Percentiles rank a stretch among this genome's conserved stretches.
Conservation (phyloP, 768 basidiomycete genomes). For the Calocera viscosa region DNA sequence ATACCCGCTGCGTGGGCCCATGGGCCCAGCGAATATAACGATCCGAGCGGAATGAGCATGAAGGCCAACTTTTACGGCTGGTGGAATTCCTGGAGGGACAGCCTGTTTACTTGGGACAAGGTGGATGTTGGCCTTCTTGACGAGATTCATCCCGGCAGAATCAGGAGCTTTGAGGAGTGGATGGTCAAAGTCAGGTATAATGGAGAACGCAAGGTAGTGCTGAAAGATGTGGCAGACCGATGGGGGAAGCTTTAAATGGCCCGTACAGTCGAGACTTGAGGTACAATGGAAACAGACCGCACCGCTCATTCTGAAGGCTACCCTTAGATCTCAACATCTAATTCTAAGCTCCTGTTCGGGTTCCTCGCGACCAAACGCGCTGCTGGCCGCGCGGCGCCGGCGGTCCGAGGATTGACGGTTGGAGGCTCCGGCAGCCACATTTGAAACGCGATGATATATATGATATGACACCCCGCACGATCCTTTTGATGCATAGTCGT, state of each 20-base stretch:
- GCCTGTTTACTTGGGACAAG: conserved; percentile 34
- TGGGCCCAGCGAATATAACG: conserved; percentile 26
- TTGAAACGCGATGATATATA: too few relatives aligned
- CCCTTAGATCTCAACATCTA: too few relatives aligned
- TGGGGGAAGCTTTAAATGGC: conserved; percentile 11
- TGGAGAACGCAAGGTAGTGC: conserved; percentile 18
- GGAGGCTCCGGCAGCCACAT: too few relatives aligned
- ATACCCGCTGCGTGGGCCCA: conserved; percentile 17
- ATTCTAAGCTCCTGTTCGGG: too few relatives aligned
- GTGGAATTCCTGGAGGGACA: conserved; percentile 36
- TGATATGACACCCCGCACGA: too few relatives aligned
- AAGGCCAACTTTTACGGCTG: conserved; percentile 34
- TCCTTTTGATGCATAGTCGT: too few relatives aligned
- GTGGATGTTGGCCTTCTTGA: conserved; percentile 29
- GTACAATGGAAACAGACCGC: too few relatives aligned
- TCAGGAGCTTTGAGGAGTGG: conserved; percentile 32
- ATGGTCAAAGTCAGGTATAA: conserved; percentile 30
- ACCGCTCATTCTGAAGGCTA: too few relatives aligned
- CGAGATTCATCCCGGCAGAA: conserved; percentile 28
- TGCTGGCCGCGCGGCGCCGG: too few relatives aligned
- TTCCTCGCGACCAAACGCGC: too few relatives aligned
- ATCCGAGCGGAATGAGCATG: conserved; percentile 28
- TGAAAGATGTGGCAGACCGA: conserved; percentile 21
- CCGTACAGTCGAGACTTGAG: too few relatives aligned
- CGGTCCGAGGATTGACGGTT: too few relatives aligned